Base-by-base conservation (phyloP, 306 rosid genomes). In the Casuarina equisetifolia region DNA sequence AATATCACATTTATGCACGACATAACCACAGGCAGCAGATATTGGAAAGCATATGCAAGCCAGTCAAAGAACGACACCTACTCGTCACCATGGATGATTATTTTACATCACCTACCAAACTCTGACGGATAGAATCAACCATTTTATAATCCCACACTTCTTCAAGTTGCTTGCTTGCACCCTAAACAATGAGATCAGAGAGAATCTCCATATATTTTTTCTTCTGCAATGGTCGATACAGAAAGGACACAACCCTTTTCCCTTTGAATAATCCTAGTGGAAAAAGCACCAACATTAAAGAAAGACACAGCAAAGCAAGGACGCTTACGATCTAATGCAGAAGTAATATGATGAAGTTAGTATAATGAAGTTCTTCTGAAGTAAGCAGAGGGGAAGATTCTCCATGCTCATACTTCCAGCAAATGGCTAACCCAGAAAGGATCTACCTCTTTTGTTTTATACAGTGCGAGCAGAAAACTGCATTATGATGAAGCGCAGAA, bases 241-340 rank as follows among this genome's bases (percentile, higher is more conserved):
- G 74, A 68, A 72, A 49, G 15, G 67, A 74, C 59, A 53, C 79
- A 38, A 0, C 35, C 52, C 32, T 2, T 61, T 6, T n/a, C 1
- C 13, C 6, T 16, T 49, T 66, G 52, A 74, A 48, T 48, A 59
- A 50, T 46, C 79, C 71, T 69, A 59, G 8, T 53, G 57, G 45
- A 45, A 8, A 6, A 13, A 16, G 38, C 11, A 19, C 4, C 15
- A 4, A 61, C 39, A 17, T 1, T 25, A n/a, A 25, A 17, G 39
- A 39, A 49, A 0, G 45, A 35, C 9, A 11, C 44, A 49, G 70
- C 38, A 49, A 75, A 70, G 45, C 67, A 46, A 70, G 72, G 62
- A 59, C 54, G 55, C 44, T 46, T 6, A 36, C 72, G 45, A 78
- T 69, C 54, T 46, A 46, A 68, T 82, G 74, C 74, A 38, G 52